Evolutionary conservation across 2,329 filamentous ascomycete genomes (phyloP).

Genomic region (Botryotinia calthae): DNA sequence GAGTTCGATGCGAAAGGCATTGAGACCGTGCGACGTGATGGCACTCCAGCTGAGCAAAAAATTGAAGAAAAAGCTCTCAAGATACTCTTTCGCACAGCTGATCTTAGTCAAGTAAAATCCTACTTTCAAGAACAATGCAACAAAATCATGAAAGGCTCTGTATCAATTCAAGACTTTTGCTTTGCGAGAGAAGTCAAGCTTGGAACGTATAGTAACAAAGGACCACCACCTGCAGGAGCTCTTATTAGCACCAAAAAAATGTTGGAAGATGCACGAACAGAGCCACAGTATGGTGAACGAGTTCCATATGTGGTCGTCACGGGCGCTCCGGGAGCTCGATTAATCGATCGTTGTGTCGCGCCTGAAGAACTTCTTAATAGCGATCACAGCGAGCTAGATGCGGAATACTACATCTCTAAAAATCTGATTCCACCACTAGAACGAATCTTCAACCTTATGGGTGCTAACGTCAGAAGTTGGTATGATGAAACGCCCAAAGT

Average conservation of each 20-base stretch:
- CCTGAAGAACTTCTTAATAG: constrained; percentile 79
- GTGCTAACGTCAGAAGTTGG: constrained; percentile 86
- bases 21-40: constrained; percentile 92
- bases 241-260: constrained; percentile 83
- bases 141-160: constrained; percentile 85
- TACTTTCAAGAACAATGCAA: constrained; percentile 89
- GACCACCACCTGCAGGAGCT: constrained; percentile 79
- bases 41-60: constrained; percentile 92
- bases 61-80: constrained; percentile 91
- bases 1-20: constrained; percentile 98
- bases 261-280: constrained; percentile 79
- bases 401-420: constrained; percentile 96
- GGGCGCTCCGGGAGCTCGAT: constrained; percentile 78
- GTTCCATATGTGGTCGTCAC: constrained; percentile 92
- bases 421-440: constrained; percentile 94
- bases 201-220: constrained; percentile 81
- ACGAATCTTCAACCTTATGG: constrained; percentile 93
- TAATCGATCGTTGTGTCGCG: constrained; percentile 86
- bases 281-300: constrained; percentile 92
- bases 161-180: constrained; percentile 93
- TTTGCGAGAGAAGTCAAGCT: constrained; percentile 91
- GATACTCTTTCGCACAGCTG: constrained; percentile 83
- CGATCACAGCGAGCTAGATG: constrained; percentile 77
- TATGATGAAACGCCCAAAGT: constrained; percentile 96
- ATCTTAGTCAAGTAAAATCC: constrained; percentile 81